A percentile compares a stretch with the other conserved stretches of the same genome.
phyloP scores from a whole-genome alignment of 2,329 filamentous ascomycete species.

The Trichoderma guizhouense region DNA sequence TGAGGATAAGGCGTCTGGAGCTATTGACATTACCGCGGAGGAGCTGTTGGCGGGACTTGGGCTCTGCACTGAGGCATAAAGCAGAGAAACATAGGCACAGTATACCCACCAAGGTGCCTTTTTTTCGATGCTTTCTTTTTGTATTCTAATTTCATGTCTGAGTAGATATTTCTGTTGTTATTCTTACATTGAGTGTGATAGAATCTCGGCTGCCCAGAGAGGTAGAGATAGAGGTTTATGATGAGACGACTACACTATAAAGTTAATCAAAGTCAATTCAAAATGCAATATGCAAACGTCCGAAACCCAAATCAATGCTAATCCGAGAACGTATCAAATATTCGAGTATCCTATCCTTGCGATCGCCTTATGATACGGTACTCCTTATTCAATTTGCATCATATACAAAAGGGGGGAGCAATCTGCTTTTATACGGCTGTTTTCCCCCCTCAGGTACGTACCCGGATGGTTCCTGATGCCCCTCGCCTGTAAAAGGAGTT shows the following conservation, averaged over 20 bases:
- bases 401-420: not conserved
- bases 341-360: not conserved
- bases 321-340: not conserved
- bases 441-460: not conserved
- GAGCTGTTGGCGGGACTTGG: constrained; percentile 45
- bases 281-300: not conserved
- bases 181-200: not conserved
- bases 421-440: not conserved
- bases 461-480: not conserved
- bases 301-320: not conserved
- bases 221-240: constrained; percentile 1
- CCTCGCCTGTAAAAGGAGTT: not conserved
- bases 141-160: not conserved
- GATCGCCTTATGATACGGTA: not conserved
- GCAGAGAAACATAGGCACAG: not conserved
- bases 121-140: not conserved
- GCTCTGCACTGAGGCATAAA: constrained; percentile 20
- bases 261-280: not conserved
- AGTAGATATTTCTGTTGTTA: not conserved
- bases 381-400: not conserved
- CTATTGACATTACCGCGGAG: constrained; percentile 49
- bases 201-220: not conserved
- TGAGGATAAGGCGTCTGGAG: constrained; percentile 48
- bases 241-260: not conserved
- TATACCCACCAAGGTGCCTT: not conserved